Base-by-base conservation (phyloP, 345 rosid genomes). In the Chamaenerion angustifolium region DNA sequence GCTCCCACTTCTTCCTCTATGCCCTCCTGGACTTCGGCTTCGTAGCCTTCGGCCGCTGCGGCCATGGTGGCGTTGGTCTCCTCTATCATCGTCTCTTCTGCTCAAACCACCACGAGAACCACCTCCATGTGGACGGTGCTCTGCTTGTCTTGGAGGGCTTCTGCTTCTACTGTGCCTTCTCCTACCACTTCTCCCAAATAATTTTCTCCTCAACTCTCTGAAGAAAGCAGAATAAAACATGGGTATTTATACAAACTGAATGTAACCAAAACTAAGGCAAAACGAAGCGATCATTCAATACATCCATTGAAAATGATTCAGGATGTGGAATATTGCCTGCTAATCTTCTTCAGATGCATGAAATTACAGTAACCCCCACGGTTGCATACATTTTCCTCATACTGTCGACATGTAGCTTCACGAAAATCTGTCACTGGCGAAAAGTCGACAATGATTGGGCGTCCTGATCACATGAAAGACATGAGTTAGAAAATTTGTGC, bases 281-380 rank as follows among this genome's bases (percentile, higher is more conserved):
- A 21, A 21, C 3, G 25, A 4, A 21, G 4, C 25, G 25, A 21
- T 21, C 25, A 21, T 21, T 21, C n/a, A n/a, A n/a, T n/a, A n/a
- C n/a, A n/a, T n/a, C n/a, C n/a, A n/a, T n/a, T n/a, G n/a, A n/a
- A n/a, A n/a, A n/a, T n/a, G n/a, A n/a, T n/a, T n/a, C n/a, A n/a
- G 25, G 25, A 21, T 21, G 25, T 12, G 6, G 9, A n/a, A 27
- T 31, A 40, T 3, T 23, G 75, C 80, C 72, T 69, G 78, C 74
- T 68, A 49, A 72, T 75, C 65, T 65, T 75, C 60, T 78, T 78
- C 53, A 78, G 71, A 65, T 78, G 84, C 80, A 75, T 74, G 59
- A 78, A 78, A 60, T 78, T 78, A 71, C 84, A 78, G 51, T 75
- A 75, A 23, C 81, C 81, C 49, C 81, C 81, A 47, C 74, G 64